Evolutionary conservation across 805 yeast species (phyloP), one percentile per base, ranked within the genome.

Genomic region (Kodamaea kaohsiungensis): DNA sequence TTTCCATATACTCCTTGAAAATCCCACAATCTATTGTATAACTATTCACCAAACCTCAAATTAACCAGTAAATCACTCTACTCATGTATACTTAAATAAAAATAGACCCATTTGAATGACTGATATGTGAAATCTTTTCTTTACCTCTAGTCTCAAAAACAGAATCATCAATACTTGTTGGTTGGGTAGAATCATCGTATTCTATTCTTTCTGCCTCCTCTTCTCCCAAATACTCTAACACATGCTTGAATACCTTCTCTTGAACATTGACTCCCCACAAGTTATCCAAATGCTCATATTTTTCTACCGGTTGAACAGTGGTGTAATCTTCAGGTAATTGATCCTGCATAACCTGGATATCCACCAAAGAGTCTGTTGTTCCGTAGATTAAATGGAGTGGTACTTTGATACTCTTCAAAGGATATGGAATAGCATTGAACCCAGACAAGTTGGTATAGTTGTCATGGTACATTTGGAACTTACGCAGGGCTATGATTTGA

Each of bases 401-500:
- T 1, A 89, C 77, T 33, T 58, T 54, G 38, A 76, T 75, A 54
- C 70, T 71, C 51, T 68, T 65, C 46, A 76, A 64, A 2, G 80
- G 80, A 52, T 76, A 76, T 47, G 69, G 66, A 18, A 72, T 65
- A 1, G 80, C 74, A 37, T 63, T 63, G 48, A 70, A 59, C n/a
- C 69, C 70, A 7, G 70, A 58, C 46, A 61, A 46, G 8, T 60
- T 51, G 49, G 58, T 58, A 33, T 56, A 54, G 40, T 65, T 35
- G 45, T 90, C 96, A 63, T 89, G 95, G 70, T 85, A 93, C 96
- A 95, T 88, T 68, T 92, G 97, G 68, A 93, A 92, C 48, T 82
- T 79, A 46, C 82, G 83, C 6, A 88, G 78, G 51, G 87, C 78
- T 57, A 93, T 89, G 51, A 93, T 92, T 54, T 66, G 70, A 54